Evolutionary conservation across 2,329 filamentous ascomycete species (phyloP).

Genomic region (Grosmannia clavigera): DNA sequence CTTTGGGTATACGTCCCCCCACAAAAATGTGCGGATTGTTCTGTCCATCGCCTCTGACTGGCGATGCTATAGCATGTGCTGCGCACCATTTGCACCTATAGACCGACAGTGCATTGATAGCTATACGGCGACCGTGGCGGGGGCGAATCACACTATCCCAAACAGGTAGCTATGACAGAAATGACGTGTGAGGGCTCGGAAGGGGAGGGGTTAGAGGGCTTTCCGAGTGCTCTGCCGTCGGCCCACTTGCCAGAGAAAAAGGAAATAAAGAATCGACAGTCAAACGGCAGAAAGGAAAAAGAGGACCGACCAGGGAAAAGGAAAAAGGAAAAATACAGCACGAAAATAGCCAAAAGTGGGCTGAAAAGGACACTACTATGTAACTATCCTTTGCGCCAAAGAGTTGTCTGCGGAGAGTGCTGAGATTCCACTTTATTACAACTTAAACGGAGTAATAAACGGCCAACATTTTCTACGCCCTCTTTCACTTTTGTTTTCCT

Average conservation of each 20-base stretch:
- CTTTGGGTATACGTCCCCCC: neutral
- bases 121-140: neutral
- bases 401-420: neutral
- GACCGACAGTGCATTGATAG: neutral
- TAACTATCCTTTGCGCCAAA: neutral
- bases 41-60: neutral
- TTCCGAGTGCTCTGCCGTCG: conserved; percentile 3
- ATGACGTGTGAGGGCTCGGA: conserved; percentile 6
- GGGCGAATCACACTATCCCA: conserved; percentile 2
- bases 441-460: neutral
- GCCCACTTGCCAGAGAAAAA: neutral
- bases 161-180: conserved; percentile 7
- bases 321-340: neutral
- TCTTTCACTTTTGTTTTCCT: neutral
- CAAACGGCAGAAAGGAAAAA: neutral
- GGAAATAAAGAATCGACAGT: neutral
- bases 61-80: neutral
- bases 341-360: neutral
- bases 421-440: neutral
- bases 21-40: neutral
- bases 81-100: neutral
- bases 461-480: neutral
- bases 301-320: neutral
- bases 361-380: neutral
- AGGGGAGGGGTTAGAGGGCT: neutral